Evolutionary conservation across 352 stramenopile species (phyloP), one percentile per base, ranked within the genome.

Genomic region (Pythium aristosporum): DNA sequence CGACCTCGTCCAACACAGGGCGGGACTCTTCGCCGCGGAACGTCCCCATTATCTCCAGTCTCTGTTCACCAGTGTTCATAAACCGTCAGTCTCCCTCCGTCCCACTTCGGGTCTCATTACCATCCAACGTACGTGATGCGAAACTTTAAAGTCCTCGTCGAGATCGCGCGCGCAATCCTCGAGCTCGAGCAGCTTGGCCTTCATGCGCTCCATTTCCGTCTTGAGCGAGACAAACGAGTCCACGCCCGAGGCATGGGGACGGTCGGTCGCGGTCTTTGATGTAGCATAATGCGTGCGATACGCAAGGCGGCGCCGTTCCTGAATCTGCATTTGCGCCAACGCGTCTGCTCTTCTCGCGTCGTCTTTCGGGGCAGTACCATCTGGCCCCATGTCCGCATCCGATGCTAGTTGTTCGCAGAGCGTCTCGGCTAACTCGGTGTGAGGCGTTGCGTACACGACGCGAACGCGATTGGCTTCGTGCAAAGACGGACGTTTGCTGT

Each of bases 101-200:
- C 5, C 10, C 5, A 1, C 5, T 46, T 21, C 39, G 2, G 39
- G 39, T 51, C 18, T 34, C 25, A 36, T 15, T 9, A 11, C 21
- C 36, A 12, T 32, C 18, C 21, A 16, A 58, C 68, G 53, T 69
- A 81, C 73, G 56, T 82, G 69, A 46, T 82, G 72, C 0, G 77
- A 79, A 30, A 65, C 50, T 52, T 80, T 84, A 16, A 88, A 90
- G 16, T 88, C 75, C 1, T 87, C 67, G 34, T 88, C 79, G 10
- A 90, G 86, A 18, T 74, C 69, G 36, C 79, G 67, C 1, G 81
- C 81, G 43, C 67, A 79, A 13, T 59, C 72, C 47, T 90, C 79
- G 30, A 90, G 73, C 23, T 71, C 73, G 16, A 48, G 41, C 23
- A 89, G 63, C 11, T 78, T 79, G n/a, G 69, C 63, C 32, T 72